Percentiles rank a stretch among this genome's conserved stretches.
Evolutionary conservation across 2,329 filamentous ascomycete species (phyloP).

Genomic region (Colletotrichum simmondsii): DNA sequence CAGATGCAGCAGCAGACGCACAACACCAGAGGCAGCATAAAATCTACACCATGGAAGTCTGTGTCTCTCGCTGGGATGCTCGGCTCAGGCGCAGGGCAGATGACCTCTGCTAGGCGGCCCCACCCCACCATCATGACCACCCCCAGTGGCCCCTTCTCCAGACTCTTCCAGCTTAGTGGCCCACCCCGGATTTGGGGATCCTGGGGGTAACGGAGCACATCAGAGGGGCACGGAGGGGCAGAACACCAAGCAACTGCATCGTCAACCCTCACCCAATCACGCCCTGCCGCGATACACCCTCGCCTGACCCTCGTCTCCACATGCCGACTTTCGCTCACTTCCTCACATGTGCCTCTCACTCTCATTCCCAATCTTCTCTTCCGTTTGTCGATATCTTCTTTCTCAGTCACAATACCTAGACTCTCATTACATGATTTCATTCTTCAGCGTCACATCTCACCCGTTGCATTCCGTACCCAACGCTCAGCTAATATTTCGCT

Average conservation of each 20-base stretch:
- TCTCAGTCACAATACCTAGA: not conserved
- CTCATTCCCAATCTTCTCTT: not conserved
- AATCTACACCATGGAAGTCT: no score
- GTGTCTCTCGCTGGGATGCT: not conserved
- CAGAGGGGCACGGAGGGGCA: not conserved
- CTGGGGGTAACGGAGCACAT: not conserved
- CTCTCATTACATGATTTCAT: not conserved
- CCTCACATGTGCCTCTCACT: not conserved
- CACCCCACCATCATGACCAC: not conserved
- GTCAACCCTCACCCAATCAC: conserved; percentile 10
- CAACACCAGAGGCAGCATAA: not conserved
- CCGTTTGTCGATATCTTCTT: not conserved
- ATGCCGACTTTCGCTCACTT: not conserved
- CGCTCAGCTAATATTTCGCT: no score
- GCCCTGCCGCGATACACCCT: not conserved
- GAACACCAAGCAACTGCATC: conserved; percentile 4
- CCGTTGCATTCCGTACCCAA: not conserved
- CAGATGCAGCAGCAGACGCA: not conserved
- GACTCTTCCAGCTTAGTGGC: not conserved
- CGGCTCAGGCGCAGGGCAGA: not conserved
- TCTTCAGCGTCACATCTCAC: not conserved
- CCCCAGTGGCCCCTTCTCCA: not conserved
- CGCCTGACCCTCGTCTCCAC: not conserved
- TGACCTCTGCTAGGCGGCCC: conserved; percentile 3
- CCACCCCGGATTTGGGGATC: conserved; percentile 26